These are phyloP conservation scores for Penicillium sp. DNA, from an alignment of 2,329 filamentous ascomycete species.

Conservation along the genomic window DNA sequence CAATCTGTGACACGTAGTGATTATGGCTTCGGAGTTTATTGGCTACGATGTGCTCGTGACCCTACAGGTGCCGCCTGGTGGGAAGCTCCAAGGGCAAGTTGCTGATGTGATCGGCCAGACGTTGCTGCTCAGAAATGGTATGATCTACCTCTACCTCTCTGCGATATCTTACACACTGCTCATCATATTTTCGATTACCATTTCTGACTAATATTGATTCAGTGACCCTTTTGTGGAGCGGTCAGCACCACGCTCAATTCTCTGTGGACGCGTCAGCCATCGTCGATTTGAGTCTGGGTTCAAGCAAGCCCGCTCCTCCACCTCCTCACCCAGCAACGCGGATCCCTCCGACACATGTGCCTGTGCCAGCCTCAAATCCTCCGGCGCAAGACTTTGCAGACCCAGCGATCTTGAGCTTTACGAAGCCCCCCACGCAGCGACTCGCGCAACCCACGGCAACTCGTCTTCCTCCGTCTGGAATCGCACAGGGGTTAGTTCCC, in stretches of 20 bases:
- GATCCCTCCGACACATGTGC: slow-evolving; percentile 10
- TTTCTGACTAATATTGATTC: neutral
- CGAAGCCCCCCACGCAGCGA: slow-evolving; percentile 25
- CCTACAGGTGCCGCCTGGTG: slow-evolving; percentile 59
- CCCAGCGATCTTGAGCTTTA: slow-evolving; percentile 72
- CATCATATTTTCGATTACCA: no score
- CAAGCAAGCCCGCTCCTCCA: slow-evolving; percentile 11
- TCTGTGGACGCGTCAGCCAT: slow-evolving; percentile 54
- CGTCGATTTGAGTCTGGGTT: slow-evolving; percentile 45
- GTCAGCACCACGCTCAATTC: slow-evolving; percentile 48
- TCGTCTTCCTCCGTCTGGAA: slow-evolving; percentile 22
- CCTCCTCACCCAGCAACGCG: slow-evolving; percentile 16
- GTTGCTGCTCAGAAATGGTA: slow-evolving; percentile 67
- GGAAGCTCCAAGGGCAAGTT: slow-evolving; percentile 64
- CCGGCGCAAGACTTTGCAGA: slow-evolving; percentile 59
- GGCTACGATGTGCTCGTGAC: slow-evolving; percentile 71
- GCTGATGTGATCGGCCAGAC: slow-evolving; percentile 63
- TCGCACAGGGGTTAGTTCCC: slow-evolving; percentile 3
- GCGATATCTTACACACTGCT: neutral
- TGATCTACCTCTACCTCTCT: neutral
- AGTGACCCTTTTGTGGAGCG: slow-evolving; percentile 47
- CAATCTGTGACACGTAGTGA: slow-evolving; percentile 12
- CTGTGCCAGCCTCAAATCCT: slow-evolving; percentile 24
- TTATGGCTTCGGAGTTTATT: slow-evolving; percentile 65
- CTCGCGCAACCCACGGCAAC: slow-evolving; percentile 11